Base-by-base conservation (phyloP, 805 yeast species). In the Metschnikowia matae region DNA sequence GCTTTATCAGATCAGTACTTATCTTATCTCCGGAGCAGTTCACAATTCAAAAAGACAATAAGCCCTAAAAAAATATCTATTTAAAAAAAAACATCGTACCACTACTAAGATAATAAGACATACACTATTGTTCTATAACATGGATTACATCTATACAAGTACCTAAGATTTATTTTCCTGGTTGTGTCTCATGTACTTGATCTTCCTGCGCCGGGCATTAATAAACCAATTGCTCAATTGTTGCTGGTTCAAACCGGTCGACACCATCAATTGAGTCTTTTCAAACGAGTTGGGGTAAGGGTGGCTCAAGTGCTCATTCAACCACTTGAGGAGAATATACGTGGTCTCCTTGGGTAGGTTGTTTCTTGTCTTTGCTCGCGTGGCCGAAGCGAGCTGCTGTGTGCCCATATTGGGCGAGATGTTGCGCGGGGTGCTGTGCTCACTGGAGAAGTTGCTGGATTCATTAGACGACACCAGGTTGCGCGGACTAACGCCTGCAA, bases 181-280 rank as follows among this genome's bases (percentile, higher is more conserved):
- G 49, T 67, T 69, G 54, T 78, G 78, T 57, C 78, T 74, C 53
- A 80, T 66, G 40, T 65, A 59, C 62, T 77, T 79, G 46, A 88
- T 78, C 62, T 86, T 82, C 57, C 96, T 74, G 60, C 96, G 75
- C 59, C 96, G 79, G 17, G 92, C 95, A 63, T 88, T 88, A 62
- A 88, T 89, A 61, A 88, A 88, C 96, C 96, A 88, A 63, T 88
- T 89, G 56, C 87, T 79, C 53, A 88, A 75, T 66, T 88, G 96
- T 53, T 86, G 89, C 66, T 85, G 82, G 54, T 88, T 85, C 62
- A 88, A 74, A 0, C 94, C 92, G 0, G 96, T 88, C 62, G 78
- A 75, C 57, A 76, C 73, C 75, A 86, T 79, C 49, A 88, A 73
- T 60, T 80, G 81, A 54, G 79, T 76, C 70, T 89, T 88, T 60